These are phyloP conservation scores for Saccharomycopsis olivae DNA, from an alignment of 805 yeast species.

Conservation along the genomic window DNA sequence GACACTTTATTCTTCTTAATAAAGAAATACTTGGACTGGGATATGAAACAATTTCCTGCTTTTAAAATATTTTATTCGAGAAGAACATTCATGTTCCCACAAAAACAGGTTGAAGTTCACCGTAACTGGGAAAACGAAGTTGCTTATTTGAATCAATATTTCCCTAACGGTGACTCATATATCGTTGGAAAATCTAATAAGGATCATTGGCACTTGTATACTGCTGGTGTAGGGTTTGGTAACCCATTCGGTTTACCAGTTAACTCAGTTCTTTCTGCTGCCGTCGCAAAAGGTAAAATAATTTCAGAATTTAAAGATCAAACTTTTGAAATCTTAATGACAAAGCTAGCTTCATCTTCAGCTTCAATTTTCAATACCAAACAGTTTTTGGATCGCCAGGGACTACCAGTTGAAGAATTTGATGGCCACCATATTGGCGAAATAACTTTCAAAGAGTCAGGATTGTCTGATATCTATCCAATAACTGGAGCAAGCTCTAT, in stretches of 20 bases:
- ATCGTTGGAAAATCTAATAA: constrained; percentile 71
- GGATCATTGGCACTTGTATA: constrained; percentile 87
- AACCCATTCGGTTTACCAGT: constrained; percentile 14
- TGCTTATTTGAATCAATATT: constrained; percentile 51
- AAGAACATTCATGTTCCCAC: constrained; percentile 88
- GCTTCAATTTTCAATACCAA: constrained; percentile 51
- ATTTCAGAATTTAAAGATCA: constrained; percentile 35
- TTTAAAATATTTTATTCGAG: constrained; percentile 80
- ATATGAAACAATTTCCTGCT: constrained; percentile 30
- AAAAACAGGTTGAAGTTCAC: constrained; percentile 71
- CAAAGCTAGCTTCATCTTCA: constrained; percentile 51
- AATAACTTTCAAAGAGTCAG: constrained; percentile 51
- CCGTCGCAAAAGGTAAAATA: not conserved
- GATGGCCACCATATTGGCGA: constrained; percentile 73
- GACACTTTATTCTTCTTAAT: constrained; percentile 50
- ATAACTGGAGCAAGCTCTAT: not conserved
- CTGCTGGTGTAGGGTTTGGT: constrained; percentile 36
- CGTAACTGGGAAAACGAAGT: constrained; percentile 80
- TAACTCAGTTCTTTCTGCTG: constrained; percentile 1
- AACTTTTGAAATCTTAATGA: constrained; percentile 86
- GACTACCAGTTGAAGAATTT: constrained; percentile 40
- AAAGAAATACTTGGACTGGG: constrained; percentile 31
- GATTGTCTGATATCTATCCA: constrained; percentile 51
- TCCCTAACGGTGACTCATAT: constrained; percentile 52
- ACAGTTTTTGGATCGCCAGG: constrained; percentile 36